Conservation (phyloP, 2,329 filamentous ascomycete species). For the Botrytis tulipae region DNA sequence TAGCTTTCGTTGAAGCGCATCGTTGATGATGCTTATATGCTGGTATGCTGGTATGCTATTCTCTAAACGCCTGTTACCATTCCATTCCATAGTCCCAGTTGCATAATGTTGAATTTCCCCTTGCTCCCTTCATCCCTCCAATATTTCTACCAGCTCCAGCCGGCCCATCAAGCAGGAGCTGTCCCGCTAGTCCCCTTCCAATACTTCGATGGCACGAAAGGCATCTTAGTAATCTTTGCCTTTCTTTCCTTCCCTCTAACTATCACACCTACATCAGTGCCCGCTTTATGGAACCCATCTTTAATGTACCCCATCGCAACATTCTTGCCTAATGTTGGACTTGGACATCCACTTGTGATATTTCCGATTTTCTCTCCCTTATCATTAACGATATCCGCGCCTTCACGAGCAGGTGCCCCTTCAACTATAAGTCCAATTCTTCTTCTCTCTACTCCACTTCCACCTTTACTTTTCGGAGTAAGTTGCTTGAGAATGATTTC, state of each 20-base stretch:
- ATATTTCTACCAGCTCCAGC: not conserved
- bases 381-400: slow-evolving; percentile 69
- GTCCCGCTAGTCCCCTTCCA: slow-evolving; percentile 38
- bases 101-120: slow-evolving; percentile 1
- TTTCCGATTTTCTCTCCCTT: slow-evolving; percentile 68
- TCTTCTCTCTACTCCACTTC: slow-evolving; percentile 65
- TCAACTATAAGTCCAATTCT: slow-evolving; percentile 80
- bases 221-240: slow-evolving; percentile 68
- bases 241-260: slow-evolving; percentile 66
- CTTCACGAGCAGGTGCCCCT: slow-evolving; percentile 86
- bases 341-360: slow-evolving; percentile 87
- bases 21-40: not conserved
- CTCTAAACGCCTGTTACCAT: not conserved
- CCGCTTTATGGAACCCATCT: slow-evolving; percentile 65
- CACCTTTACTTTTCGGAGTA: slow-evolving; percentile 69
- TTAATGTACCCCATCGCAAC: slow-evolving; percentile 89
- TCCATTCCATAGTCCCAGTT: not conserved
- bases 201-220: slow-evolving; percentile 67
- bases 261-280: slow-evolving; percentile 63
- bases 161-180: slow-evolving; percentile 3
- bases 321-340: slow-evolving; percentile 81
- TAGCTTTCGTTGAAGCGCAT: not conserved
- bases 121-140: not conserved
- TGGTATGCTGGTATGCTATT: not conserved
- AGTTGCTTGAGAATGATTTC: slow-evolving; percentile 76